A percentile compares a stretch with the other conserved stretches of the same genome.
phyloP scores from a whole-genome alignment of 306 rosid species.

The Glycine soja region DNA sequence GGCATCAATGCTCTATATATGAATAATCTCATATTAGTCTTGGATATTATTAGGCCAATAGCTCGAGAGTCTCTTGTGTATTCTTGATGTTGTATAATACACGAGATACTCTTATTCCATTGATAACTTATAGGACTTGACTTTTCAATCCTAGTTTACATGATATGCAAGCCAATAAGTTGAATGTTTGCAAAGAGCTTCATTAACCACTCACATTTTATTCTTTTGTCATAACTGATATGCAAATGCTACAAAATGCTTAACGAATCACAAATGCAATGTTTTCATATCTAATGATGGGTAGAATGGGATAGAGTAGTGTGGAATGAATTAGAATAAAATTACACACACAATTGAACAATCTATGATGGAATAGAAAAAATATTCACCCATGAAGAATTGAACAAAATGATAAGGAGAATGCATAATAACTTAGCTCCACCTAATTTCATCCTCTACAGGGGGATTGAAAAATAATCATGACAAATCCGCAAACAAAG shows the following conservation, averaged over 20 bases:
- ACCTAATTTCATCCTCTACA: not conserved
- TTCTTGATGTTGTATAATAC: too few species aligned
- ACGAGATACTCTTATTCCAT: not conserved
- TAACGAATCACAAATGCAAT: too few species aligned
- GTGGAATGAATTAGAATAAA: not conserved
- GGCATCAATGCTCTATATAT: too few species aligned
- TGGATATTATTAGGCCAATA: too few species aligned
- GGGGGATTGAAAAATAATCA: too few species aligned
- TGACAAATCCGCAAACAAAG: too few species aligned
- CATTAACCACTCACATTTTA: not conserved
- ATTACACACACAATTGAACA: not conserved
- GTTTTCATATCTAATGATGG: too few species aligned
- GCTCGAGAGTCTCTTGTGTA: too few species aligned
- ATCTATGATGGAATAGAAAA: not conserved
- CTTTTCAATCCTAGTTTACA: slow-evolving; percentile 2
- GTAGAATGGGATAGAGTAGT: not conserved
- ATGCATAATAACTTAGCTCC: not conserved
- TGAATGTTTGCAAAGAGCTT: slow-evolving; percentile 30
- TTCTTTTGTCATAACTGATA: too few species aligned
- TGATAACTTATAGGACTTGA: slow-evolving; percentile 4
- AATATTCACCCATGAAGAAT: not conserved
- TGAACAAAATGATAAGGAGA: not conserved
- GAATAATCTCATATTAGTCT: too few species aligned
- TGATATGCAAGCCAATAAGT: slow-evolving; percentile 14
- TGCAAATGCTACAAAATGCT: too few species aligned